Conservation (phyloP, 345 rosid species). For the Pugionium dolabratum region DNA sequence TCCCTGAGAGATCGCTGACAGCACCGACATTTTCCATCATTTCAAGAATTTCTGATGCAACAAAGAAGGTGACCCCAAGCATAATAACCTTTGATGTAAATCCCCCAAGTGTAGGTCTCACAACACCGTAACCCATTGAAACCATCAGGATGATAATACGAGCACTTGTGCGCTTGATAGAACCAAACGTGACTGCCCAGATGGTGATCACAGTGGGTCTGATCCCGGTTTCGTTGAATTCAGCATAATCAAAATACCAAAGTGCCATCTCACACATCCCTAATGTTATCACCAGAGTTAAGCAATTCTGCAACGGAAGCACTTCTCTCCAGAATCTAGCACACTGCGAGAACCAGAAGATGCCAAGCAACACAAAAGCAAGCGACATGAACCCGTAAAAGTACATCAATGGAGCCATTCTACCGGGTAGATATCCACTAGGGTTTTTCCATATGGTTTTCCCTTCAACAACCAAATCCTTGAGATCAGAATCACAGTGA, state of each 20-base stretch:
- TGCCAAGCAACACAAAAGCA: slow-evolving; percentile 79
- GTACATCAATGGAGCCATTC: slow-evolving; percentile 96
- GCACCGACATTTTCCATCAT: slow-evolving; percentile 88
- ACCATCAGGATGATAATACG: slow-evolving; percentile 82
- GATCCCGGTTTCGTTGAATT: slow-evolving; percentile 82
- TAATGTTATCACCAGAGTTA: slow-evolving; percentile 77
- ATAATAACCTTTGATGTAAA: slow-evolving; percentile 79
- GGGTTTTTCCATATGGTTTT: slow-evolving; percentile 97
- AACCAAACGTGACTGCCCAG: slow-evolving; percentile 92
- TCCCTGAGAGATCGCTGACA: slow-evolving; percentile 88
- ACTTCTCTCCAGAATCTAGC: slow-evolving; percentile 94
- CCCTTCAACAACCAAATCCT: slow-evolving; percentile 68
- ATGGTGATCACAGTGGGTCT: slow-evolving; percentile 82
- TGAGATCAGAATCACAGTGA: slow-evolving; percentile 74
- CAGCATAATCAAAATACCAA: slow-evolving; percentile 92
- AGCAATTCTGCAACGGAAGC: slow-evolving; percentile 81
- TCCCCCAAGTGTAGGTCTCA: slow-evolving; percentile 94
- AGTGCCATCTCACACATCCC: slow-evolving; percentile 99
- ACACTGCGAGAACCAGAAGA: slow-evolving; percentile 94
- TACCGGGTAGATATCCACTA: slow-evolving; percentile 82
- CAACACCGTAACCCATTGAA: slow-evolving; percentile 97
- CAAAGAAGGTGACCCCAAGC: slow-evolving; percentile 87
- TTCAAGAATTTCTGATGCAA: slow-evolving; percentile 92
- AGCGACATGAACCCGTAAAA: slow-evolving; percentile 87
- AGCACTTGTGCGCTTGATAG: slow-evolving; percentile 73